phyloP scores from a whole-genome alignment of 306 rosid species.

The Casuarina cunninghamiana region DNA sequence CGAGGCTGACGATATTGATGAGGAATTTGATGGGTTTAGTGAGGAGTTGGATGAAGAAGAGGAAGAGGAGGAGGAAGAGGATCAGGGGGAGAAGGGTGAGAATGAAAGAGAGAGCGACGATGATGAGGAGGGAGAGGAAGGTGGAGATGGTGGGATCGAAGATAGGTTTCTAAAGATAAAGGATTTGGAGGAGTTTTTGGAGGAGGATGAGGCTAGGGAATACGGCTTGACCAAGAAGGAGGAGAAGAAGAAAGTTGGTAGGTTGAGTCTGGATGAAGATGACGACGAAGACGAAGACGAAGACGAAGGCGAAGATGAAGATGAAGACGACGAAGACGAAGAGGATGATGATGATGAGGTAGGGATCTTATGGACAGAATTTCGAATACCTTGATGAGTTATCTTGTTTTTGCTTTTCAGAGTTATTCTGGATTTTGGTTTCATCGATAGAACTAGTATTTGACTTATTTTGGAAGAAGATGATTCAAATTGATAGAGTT shows the following conservation, averaged over 20 bases:
- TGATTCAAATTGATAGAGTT: too few relatives aligned
- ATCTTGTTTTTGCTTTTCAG: conserved; percentile 5
- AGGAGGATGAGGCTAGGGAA: conserved; percentile 62
- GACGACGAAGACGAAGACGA: conserved; percentile 25
- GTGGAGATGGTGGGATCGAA: conserved; percentile 51
- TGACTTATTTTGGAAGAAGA: background rate
- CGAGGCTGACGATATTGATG: conserved; percentile 49
- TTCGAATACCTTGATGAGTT: conserved; percentile 5
- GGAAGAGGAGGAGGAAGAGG: background rate
- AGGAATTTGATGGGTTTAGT: conserved; percentile 46
- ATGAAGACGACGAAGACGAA: conserved; percentile 39
- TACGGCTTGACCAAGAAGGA: conserved; percentile 38
- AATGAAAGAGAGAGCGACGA: conserved; percentile 15
- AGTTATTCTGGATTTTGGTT: background rate
- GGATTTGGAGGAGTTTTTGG: conserved; percentile 65
- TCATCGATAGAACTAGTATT: background rate
- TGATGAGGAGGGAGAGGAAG: conserved; percentile 18
- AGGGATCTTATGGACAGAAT: background rate
- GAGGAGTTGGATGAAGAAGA: conserved; percentile 45
- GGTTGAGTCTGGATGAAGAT: background rate
- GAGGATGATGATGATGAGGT: conserved; percentile 54
- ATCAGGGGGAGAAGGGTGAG: conserved; percentile 4
- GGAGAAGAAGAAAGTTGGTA: conserved; percentile 7
- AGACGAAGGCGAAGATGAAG: conserved; percentile 42
- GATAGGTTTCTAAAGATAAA: conserved; percentile 70